Evolutionary conservation across 169 alveolate genomes (phyloP).

Genomic region (Cryptosporidium baileyi): DNA sequence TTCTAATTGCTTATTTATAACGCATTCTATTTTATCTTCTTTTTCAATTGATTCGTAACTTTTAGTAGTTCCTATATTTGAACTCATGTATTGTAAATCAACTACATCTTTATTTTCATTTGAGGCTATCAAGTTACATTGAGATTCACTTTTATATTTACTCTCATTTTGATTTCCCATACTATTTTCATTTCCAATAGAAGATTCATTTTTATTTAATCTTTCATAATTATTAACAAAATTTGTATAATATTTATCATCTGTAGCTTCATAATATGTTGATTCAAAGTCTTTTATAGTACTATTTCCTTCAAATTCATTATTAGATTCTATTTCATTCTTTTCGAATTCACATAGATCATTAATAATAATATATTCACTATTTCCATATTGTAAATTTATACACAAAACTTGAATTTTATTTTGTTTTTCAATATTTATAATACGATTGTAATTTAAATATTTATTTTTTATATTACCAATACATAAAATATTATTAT

Average conservation of each 20-base stretch:
- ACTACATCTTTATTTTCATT: neutral
- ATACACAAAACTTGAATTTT: conserved; percentile 24
- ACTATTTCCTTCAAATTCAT: conserved; percentile 7
- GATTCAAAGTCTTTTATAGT: conserved; percentile 21
- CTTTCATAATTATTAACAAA: neutral
- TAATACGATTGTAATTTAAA: neutral
- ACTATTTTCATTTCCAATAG: too few species aligned
- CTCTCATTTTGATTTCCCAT: too few species aligned
- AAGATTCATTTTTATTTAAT: neutral
- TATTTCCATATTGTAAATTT: conserved; percentile 7
- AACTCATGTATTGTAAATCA: too few species aligned
- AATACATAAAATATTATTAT: conserved; percentile 9
- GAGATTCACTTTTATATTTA: neutral
- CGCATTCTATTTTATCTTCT: neutral
- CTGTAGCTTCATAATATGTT: neutral
- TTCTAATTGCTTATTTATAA: too few species aligned
- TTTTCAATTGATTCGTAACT: neutral
- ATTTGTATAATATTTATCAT: neutral
- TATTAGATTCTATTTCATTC: neutral
- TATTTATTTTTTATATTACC: neutral
- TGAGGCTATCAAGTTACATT: neutral
- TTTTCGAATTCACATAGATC: neutral
- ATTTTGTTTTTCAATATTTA: conserved; percentile 29
- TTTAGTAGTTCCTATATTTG: neutral
- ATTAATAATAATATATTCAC: conserved; percentile 5